Conservation (phyloP, 768 basidiomycete species). For the Suillus americanus region DNA sequence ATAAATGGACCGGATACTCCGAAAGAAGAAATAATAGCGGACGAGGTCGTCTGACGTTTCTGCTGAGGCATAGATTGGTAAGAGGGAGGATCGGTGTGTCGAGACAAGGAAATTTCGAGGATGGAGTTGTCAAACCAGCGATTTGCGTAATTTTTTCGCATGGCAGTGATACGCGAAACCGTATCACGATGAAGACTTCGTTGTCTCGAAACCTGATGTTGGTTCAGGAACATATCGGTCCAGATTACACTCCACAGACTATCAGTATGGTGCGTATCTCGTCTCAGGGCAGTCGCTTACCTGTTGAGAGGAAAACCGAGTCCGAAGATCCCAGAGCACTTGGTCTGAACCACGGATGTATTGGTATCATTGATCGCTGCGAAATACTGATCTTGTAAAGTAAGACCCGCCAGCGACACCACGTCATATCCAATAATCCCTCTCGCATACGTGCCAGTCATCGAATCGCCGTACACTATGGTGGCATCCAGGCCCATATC, state of each 20-base stretch:
- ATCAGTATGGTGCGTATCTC: neutral
- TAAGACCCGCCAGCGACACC: slow-evolving; percentile 53
- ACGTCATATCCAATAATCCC: slow-evolving; percentile 63
- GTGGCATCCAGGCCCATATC: slow-evolving; percentile 44
- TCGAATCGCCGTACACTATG: slow-evolving; percentile 71
- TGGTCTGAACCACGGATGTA: slow-evolving; percentile 55
- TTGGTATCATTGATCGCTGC: slow-evolving; percentile 70
- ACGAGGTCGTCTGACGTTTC: slow-evolving; percentile 15
- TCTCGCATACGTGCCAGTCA: slow-evolving; percentile 64
- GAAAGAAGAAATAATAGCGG: slow-evolving; percentile 42
- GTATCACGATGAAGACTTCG: neutral
- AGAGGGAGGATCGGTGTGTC: neutral
- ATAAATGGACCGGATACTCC: slow-evolving; percentile 44
- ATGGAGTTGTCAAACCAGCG: slow-evolving; percentile 21
- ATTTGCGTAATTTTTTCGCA: slow-evolving; percentile 13
- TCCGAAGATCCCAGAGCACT: slow-evolving; percentile 68
- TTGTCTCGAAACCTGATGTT: slow-evolving; percentile 9
- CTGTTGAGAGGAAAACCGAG: slow-evolving; percentile 75
- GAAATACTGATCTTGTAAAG: slow-evolving; percentile 53
- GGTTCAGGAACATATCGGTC: slow-evolving; percentile 35
- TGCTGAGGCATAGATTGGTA: slow-evolving; percentile 1
- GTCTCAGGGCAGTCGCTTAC: slow-evolving; percentile 31
- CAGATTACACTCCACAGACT: slow-evolving; percentile 44
- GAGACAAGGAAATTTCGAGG: neutral
- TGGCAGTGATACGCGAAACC: slow-evolving; percentile 7